Conservation (phyloP, 192 early-diverging fungal species). For the Linderina pennispora region DNA sequence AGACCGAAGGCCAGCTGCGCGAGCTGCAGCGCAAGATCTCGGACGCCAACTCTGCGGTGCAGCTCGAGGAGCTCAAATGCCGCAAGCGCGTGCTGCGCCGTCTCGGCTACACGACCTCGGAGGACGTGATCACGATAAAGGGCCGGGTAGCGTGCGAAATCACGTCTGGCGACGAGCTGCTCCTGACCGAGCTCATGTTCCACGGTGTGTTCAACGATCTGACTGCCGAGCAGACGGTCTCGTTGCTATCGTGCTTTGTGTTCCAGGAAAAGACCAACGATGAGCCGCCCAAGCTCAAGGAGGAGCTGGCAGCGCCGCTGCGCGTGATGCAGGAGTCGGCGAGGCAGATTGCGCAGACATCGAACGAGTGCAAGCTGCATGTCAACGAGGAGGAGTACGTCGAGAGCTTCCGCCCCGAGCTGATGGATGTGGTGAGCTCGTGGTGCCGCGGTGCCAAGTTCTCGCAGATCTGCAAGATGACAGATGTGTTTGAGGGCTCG, state of each 20-base stretch:
- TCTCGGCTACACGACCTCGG: constrained; percentile 75
- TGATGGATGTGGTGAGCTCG: constrained; percentile 93
- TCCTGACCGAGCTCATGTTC: constrained; percentile 96
- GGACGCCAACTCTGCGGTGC: constrained; percentile 74
- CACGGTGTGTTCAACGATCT: constrained; percentile 95
- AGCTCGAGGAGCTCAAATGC: constrained; percentile 89
- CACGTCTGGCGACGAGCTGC: constrained; percentile 85
- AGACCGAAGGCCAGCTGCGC: constrained; percentile 55
- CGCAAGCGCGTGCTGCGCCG: constrained; percentile 86
- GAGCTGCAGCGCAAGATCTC: constrained; percentile 63
- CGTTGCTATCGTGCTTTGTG: constrained; percentile 87
- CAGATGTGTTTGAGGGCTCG: constrained; percentile 90
- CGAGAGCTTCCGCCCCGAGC: constrained; percentile 69
- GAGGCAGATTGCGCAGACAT: constrained; percentile 75
- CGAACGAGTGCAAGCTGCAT: constrained; percentile 79
- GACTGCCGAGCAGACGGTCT: constrained; percentile 76
- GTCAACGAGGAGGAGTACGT: constrained; percentile 90
- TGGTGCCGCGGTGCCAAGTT: constrained; percentile 94
- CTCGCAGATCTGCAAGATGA: constrained; percentile 90
- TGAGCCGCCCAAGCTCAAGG: constrained; percentile 49
- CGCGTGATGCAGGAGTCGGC: constrained; percentile 81
- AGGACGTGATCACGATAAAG: constrained; percentile 93
- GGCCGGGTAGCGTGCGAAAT: constrained; percentile 98
- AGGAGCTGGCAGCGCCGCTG: constrained; percentile 73
- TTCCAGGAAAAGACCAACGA: constrained; percentile 72